Evolutionary conservation across 2,329 filamentous ascomycete species (phyloP), one percentile per base, ranked within the genome.

Genomic region (Aspergillus phoenicis): DNA sequence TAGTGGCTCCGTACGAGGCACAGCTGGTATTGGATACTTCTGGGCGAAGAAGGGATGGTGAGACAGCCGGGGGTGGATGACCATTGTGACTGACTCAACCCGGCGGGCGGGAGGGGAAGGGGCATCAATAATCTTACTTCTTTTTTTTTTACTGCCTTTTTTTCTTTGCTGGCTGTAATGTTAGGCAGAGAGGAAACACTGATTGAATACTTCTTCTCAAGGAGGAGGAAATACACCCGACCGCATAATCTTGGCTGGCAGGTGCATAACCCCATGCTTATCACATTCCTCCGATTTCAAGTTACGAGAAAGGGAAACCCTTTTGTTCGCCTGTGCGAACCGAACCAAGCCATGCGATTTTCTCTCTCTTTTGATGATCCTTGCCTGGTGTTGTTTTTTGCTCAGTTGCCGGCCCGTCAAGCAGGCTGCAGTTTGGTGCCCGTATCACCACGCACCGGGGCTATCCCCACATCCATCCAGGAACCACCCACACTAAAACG

Each of bases 361-460:
- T 49, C 13, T 49, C 22, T 11, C 15, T 36, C 33, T 36, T 20
- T 11, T 15, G 45, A 49, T n/a, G 45, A 49, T 49, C 45, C 45
- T 26, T 49, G 15, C 45, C 45, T 28, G 45, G 13, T 4, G 22
- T 26, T 28, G 45, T 8, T 24, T 24, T 10, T 22, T 24, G 41
- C 10, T 13, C 20, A 24, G 33, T 36, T 49, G 45, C 45, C 45
- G 30, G 45, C 45, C 33, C 24, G 24, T 49, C 13, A 15, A 51
- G 7, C 24, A 26, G 47, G 47, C 47, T 15, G 26, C 47, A 24
- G 10, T 36, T 47, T 20, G 20, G 20, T 20, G 36, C 26, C 13
- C 20, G 43, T 62, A 64, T 59, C 53, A 43, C 57, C 66, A 67
- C 64, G 64, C 66, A 68, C 66, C 49, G 58, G 49, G 48, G 49